Conservation (phyloP, 2,329 filamentous ascomycete species). For the Metarhizium humberi region DNA sequence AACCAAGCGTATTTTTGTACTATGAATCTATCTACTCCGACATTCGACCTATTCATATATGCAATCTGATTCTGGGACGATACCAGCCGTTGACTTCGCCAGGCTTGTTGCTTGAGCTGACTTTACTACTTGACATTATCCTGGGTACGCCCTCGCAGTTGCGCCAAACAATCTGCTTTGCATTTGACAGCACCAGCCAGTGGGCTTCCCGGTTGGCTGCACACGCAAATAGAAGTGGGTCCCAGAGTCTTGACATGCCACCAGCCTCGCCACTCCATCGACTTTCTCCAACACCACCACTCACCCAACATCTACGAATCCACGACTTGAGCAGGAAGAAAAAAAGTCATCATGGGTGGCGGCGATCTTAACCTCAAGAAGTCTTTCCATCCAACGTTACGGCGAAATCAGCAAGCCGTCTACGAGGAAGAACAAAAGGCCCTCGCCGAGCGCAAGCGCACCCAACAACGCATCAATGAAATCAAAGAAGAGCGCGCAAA, state of each 20-base stretch:
- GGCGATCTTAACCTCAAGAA: conserved; percentile 94
- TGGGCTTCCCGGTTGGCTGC: too few species aligned
- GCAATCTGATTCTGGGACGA: too few species aligned
- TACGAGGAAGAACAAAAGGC: conserved; percentile 90
- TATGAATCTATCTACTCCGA: too few species aligned
- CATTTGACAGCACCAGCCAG: too few species aligned
- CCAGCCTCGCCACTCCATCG: neutral
- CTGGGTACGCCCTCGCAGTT: too few species aligned
- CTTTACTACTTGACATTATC: too few species aligned
- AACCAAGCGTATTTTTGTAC: neutral
- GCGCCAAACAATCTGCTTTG: too few species aligned
- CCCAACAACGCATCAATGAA: conserved; percentile 84
- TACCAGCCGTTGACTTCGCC: too few species aligned
- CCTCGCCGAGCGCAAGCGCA: conserved; percentile 88
- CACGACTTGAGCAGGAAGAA: neutral
- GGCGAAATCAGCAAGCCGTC: conserved; percentile 83
- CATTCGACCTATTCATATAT: too few species aligned
- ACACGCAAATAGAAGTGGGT: conserved; percentile 1
- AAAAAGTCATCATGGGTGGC: conserved; percentile 63
- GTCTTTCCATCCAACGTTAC: conserved; percentile 85
- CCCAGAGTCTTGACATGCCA: neutral
- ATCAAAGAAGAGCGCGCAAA: conserved; percentile 88
- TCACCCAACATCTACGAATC: neutral
- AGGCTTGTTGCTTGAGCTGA: too few species aligned
- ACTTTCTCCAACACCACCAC: neutral